Percentiles rank a stretch among this genome's conserved stretches.
These are phyloP conservation scores for Malus hybrid DNA, from an alignment of 331 rosid species.

Conservation along the genomic window DNA sequence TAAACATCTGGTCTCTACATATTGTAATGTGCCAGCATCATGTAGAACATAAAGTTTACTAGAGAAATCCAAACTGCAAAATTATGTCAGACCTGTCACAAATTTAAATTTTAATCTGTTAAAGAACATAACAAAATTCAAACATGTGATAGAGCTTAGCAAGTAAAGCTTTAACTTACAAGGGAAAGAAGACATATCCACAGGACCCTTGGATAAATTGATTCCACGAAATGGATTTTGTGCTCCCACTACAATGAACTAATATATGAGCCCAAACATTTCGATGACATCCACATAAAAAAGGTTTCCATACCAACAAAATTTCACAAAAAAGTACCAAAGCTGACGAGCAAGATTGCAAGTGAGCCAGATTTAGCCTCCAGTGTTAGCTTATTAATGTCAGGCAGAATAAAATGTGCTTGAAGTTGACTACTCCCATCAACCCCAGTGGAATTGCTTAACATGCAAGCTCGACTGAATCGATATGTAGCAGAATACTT, in stretches of 20 bases:
- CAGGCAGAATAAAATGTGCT: slow-evolving; percentile 57
- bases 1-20: neutral
- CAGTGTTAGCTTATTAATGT: slow-evolving; percentile 41
- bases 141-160: neutral
- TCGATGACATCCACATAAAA: neutral
- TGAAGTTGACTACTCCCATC: slow-evolving; percentile 30
- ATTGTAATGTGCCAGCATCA: neutral
- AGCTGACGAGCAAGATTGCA: slow-evolving; percentile 51
- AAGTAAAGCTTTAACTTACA: slow-evolving; percentile 48
- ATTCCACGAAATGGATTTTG: slow-evolving; percentile 35
- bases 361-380: slow-evolving; percentile 48
- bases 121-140: neutral
- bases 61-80: neutral
- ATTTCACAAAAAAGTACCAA: slow-evolving; percentile 29
- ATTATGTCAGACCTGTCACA: neutral
- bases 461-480: slow-evolving; percentile 36
- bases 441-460: slow-evolving; percentile 23
- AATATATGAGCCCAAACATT: slow-evolving; percentile 9
- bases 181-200: slow-evolving; percentile 41
- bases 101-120: neutral
- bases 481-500: slow-evolving; percentile 51
- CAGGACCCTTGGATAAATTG: slow-evolving; percentile 29
- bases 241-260: slow-evolving; percentile 46
- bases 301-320: neutral
- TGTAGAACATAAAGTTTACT: neutral